Conservation (phyloP, 2,329 filamentous ascomycete genomes). For the Moelleriella libera region DNA sequence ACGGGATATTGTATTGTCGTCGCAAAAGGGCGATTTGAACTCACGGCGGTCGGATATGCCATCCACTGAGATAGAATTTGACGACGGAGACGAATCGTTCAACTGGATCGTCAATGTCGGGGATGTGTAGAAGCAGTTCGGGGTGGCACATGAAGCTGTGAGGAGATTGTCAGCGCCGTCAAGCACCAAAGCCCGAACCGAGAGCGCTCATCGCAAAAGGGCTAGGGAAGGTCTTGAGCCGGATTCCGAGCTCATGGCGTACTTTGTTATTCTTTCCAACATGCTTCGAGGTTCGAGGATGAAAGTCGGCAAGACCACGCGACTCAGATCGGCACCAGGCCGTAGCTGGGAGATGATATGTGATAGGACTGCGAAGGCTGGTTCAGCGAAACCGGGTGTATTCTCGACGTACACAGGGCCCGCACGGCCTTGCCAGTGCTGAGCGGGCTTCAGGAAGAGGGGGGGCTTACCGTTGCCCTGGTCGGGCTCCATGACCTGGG, state of each 20-base stretch:
- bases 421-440: too few species aligned
- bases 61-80: slow-evolving; percentile 96
- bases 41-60: slow-evolving; percentile 96
- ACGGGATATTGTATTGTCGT: not conserved
- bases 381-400: not conserved
- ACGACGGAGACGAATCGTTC: slow-evolving; percentile 88
- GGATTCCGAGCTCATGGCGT: slow-evolving; percentile 14
- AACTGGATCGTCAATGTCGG: slow-evolving; percentile 75
- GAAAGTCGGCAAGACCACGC: slow-evolving; percentile 90
- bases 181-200: too few species aligned
- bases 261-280: slow-evolving; percentile 98
- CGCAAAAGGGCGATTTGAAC: slow-evolving; percentile 18
- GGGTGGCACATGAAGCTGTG: slow-evolving; percentile 97
- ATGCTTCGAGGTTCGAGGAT: slow-evolving; percentile 96
- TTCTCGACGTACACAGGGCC: not conserved
- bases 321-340: slow-evolving; percentile 85
- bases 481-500: slow-evolving; percentile 73
- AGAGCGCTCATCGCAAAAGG: too few species aligned
- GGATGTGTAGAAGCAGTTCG: slow-evolving; percentile 82
- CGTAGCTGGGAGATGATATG: slow-evolving; percentile 97
- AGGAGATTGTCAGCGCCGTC: not conserved
- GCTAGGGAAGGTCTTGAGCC: not conserved
- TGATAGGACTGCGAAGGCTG: slow-evolving; percentile 55
- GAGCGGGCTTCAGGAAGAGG: too few species aligned
- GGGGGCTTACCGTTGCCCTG: slow-evolving; percentile 72